Evolutionary conservation across 805 yeast species (phyloP).

Genomic region (Ogataea salicorniae): DNA sequence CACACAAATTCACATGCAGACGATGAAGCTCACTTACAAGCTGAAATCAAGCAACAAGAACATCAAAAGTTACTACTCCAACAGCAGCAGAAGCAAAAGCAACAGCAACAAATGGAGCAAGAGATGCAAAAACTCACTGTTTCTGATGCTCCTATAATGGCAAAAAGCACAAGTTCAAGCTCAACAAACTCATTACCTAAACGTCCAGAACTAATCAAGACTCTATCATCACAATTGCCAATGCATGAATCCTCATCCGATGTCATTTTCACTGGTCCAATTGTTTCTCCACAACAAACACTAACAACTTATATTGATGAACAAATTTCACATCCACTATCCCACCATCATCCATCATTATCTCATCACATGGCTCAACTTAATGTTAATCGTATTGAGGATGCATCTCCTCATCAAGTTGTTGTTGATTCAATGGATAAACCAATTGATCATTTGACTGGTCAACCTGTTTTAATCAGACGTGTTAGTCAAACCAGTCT

Average conservation of each 20-base stretch:
- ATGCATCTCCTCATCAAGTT: conserved; percentile 58
- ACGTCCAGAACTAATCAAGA: conserved; percentile 25
- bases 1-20: not conserved
- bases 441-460: conserved; percentile 65
- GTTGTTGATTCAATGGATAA: conserved; percentile 59
- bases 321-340: conserved; percentile 2
- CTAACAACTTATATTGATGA: conserved; percentile 15
- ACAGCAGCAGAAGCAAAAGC: not conserved
- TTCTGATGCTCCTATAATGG: not conserved
- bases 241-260: conserved; percentile 47
- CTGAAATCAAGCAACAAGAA: conserved; percentile 1
- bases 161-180: not conserved
- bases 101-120: not conserved
- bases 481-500: conserved; percentile 59
- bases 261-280: conserved; percentile 48
- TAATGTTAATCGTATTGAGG: conserved; percentile 2
- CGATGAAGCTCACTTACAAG: not conserved
- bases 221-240: conserved; percentile 29
- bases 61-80: not conserved
- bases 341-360: conserved; percentile 3
- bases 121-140: not conserved
- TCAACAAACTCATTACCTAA: not conserved
- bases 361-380: too few relatives aligned
- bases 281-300: conserved; percentile 39
- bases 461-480: conserved; percentile 63